Percentiles rank a stretch among this genome's conserved stretches.
Evolutionary conservation across 352 stramenopile genomes (phyloP).

Genomic region (Peronospora belbahrii): DNA sequence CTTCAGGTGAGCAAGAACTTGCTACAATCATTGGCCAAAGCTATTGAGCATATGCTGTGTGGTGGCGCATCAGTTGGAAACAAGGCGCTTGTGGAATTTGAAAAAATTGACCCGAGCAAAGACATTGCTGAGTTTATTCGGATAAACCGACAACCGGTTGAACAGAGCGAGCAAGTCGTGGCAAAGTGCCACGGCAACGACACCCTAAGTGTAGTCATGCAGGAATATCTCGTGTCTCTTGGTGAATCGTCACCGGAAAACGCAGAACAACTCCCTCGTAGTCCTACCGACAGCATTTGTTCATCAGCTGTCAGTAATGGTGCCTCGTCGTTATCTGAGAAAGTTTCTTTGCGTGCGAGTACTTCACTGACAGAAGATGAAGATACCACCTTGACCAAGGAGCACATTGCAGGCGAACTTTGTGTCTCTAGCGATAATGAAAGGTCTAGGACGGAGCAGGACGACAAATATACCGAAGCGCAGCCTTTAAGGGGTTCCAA

Average conservation of each 20-base stretch:
- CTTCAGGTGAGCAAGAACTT: slow-evolving; percentile 79
- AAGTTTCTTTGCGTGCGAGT: slow-evolving; percentile 4
- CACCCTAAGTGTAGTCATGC: slow-evolving; percentile 45
- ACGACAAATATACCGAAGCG: slow-evolving; percentile 36
- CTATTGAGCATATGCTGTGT: slow-evolving; percentile 52
- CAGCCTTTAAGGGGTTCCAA: slow-evolving; percentile 53
- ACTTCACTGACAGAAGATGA: neutral
- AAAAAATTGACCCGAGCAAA: slow-evolving; percentile 41
- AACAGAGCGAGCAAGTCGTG: slow-evolving; percentile 39
- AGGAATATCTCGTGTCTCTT: slow-evolving; percentile 33
- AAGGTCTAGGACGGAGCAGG: slow-evolving; percentile 15
- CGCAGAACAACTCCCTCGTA: slow-evolving; percentile 8
- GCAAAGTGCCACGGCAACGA: slow-evolving; percentile 42
- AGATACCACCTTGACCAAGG: neutral
- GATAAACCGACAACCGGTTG: slow-evolving; percentile 35
- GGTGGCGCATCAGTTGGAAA: slow-evolving; percentile 30
- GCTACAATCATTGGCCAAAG: slow-evolving; percentile 57
- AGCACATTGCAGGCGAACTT: slow-evolving; percentile 4
- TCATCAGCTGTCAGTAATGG: slow-evolving; percentile 4
- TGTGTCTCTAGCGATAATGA: slow-evolving; percentile 8
- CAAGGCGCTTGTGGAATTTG: slow-evolving; percentile 33
- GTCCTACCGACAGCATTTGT: slow-evolving; percentile 1
- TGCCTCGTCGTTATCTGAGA: slow-evolving; percentile 7
- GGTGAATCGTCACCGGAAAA: slow-evolving; percentile 12
- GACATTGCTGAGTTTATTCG: slow-evolving; percentile 67